A percentile compares a stretch with the other conserved stretches of the same genome.
These are phyloP conservation scores for Lolium perenne DNA, from an alignment of 176 grass and related monocot genomes.

Conservation along the genomic window DNA sequence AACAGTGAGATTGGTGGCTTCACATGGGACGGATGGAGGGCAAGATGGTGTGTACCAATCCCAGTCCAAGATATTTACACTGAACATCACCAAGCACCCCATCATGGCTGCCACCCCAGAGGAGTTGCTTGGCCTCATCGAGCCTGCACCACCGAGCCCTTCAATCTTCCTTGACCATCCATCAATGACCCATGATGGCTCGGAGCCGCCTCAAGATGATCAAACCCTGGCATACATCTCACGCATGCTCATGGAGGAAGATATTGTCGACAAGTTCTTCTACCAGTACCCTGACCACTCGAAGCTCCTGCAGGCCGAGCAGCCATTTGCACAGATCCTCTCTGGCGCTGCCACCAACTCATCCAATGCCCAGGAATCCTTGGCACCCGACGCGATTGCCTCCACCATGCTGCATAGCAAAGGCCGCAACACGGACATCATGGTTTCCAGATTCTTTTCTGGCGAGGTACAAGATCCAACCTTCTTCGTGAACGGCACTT, in stretches of 20 bases:
- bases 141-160: constrained; percentile 6
- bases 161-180: constrained; percentile 4
- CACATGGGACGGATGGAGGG: constrained; percentile 1
- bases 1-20: not conserved
- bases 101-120: constrained; percentile 1
- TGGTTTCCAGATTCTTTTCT: not conserved
- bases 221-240: not conserved
- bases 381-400: not conserved
- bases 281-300: constrained; percentile 40
- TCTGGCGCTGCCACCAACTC: not conserved
- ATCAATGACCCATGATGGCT: not conserved
- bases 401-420: not conserved
- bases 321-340: constrained; percentile 42
- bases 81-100: not conserved
- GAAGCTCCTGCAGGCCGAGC: constrained; percentile 32
- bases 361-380: not conserved
- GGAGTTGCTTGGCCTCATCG: not conserved
- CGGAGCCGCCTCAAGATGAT: not conserved
- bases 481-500: not conserved
- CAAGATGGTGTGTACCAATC: not conserved
- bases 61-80: not conserved
- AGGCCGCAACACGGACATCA: not conserved
- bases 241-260: constrained; percentile 45
- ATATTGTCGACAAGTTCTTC: constrained; percentile 36
- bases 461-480: not conserved